A percentile compares a stretch with the other conserved stretches of the same genome.
phyloP scores from a whole-genome alignment of 345 rosid genomes.

The Gynandropsis gynandra region DNA sequence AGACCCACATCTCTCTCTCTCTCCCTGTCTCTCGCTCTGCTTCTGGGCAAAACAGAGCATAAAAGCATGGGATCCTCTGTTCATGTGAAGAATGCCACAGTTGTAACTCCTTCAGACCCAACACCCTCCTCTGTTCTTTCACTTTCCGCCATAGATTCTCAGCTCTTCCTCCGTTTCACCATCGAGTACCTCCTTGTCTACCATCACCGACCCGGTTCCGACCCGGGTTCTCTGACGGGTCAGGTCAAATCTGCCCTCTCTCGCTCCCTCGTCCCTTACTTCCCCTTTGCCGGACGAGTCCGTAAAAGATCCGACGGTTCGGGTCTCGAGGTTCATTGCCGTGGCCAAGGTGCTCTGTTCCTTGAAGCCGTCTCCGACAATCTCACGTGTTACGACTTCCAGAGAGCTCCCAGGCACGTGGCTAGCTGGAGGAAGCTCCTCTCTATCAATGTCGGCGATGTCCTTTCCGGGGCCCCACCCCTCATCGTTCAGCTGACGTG shows the following conservation, averaged over 20 bases:
- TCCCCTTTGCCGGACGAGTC: constrained; percentile 82
- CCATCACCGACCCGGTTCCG: constrained; percentile 25
- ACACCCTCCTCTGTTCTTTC: constrained; percentile 55
- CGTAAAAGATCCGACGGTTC: constrained; percentile 36
- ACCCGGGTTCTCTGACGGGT: constrained; percentile 26
- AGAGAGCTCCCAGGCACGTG: constrained; percentile 48
- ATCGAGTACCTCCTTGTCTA: constrained; percentile 65
- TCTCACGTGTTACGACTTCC: constrained; percentile 35
- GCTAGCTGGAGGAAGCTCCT: constrained; percentile 65
- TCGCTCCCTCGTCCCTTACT: constrained; percentile 53
- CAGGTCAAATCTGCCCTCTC: constrained; percentile 57
- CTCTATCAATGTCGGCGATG: constrained; percentile 54
- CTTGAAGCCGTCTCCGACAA: constrained; percentile 47
- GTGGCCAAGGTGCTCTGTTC: constrained; percentile 62
- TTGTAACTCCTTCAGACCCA: constrained; percentile 52
- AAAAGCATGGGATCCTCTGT: constrained; percentile 39
- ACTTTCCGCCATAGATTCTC: constrained; percentile 82
- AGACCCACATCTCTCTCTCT: constrained; percentile 15
- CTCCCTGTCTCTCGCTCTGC: too few relatives aligned
- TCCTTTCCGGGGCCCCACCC: constrained; percentile 60
- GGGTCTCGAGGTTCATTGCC: constrained; percentile 56
- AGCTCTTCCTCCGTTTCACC: constrained; percentile 83
- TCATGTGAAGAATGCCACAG: constrained; percentile 44
- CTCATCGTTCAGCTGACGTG: constrained; percentile 81
- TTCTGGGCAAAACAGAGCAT: constrained; percentile 9